phyloP scores from a whole-genome alignment of 2,329 filamentous ascomycete genomes.

The Raffaelea deltoideospora region DNA sequence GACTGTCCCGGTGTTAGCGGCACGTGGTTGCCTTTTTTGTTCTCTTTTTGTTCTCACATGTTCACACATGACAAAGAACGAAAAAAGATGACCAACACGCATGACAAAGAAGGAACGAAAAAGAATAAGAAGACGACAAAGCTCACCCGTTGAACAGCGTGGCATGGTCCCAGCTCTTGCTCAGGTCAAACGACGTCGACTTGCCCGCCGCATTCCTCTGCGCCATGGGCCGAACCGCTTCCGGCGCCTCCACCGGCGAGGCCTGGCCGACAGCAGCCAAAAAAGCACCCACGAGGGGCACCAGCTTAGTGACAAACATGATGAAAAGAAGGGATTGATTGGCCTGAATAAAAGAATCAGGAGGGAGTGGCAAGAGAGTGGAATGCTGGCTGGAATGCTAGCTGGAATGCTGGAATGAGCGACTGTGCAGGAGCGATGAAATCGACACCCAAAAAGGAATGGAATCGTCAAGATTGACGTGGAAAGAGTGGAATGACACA shows the following conservation, averaged over 20 bases:
- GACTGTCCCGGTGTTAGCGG: background rate
- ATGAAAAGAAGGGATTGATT: background rate
- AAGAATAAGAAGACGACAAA: background rate
- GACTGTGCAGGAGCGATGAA: background rate
- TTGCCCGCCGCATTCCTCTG: background rate
- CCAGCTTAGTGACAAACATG: conserved; percentile 6
- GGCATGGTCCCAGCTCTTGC: conserved; percentile 9
- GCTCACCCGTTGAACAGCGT: conserved; percentile 10
- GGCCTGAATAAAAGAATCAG: background rate
- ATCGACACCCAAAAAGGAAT: too few relatives aligned
- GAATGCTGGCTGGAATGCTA: background rate
- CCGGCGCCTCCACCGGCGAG: conserved; percentile 3
- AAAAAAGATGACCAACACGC: too few relatives aligned
- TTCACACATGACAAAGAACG: too few relatives aligned
- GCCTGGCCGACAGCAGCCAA: conserved; percentile 7
- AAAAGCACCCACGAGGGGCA: conserved; percentile 7
- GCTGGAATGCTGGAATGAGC: background rate
- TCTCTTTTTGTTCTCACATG: too few relatives aligned
- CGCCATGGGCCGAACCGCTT: too few relatives aligned
- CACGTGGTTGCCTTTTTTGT: background rate
- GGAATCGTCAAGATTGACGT: too few relatives aligned
- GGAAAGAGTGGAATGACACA: background rate
- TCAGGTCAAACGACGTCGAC: conserved; percentile 6
- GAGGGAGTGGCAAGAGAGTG: conserved; percentile 1
- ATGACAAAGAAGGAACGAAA: too few relatives aligned